Base-by-base conservation (phyloP, 2,329 filamentous ascomycete species). In the Clonostachys byssicola region DNA sequence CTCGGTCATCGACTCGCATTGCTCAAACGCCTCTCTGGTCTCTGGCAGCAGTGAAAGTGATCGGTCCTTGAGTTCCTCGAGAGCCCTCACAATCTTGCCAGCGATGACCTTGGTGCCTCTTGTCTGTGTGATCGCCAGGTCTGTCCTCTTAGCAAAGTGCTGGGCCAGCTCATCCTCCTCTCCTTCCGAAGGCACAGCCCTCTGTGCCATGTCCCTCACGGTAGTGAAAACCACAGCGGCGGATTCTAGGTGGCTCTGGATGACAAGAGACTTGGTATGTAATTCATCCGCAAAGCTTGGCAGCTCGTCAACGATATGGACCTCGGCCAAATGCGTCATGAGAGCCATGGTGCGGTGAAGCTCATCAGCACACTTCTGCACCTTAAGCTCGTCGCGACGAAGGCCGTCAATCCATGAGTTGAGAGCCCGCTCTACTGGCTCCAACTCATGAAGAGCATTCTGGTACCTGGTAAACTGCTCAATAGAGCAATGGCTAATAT, bases 371-470 rank as follows among this genome's bases (percentile, higher is more conserved):
- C 91, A 91, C 57, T 89, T 86, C 63, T 86, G 83, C 67, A 92
- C 88, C 65, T 91, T 91, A 43, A 97, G 71, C 47, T 96, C 91
- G 55, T 95, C 91, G 45, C 83, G 84, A 53, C 90, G 85, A 47
- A 96, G 64, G 6, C 83, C 83, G 53, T 96, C 92, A 48, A 97
- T 88, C 82, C 91, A 96, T 47, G 80, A 80, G 60, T 96, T 96
- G 44, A 97, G 70, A 0, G 89, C 88, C 48, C 91, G 81, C 68
- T 99, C 94, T 12, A 97, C 89, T 1, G 92, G 90, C 61, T 96
- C 89, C 44, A 97, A 74, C 64, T 97, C 94, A 56, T 90, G 89
- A 49, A 94, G 68, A 3, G 91, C 88, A 40, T 86, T 85, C 57
- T 90, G 86, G 55, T 90, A 94, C 53, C 75, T 83, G 42, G 80